phyloP scores from a whole-genome alignment of 2,329 filamentous ascomycete species.

The Apiospora phragmitis region DNA sequence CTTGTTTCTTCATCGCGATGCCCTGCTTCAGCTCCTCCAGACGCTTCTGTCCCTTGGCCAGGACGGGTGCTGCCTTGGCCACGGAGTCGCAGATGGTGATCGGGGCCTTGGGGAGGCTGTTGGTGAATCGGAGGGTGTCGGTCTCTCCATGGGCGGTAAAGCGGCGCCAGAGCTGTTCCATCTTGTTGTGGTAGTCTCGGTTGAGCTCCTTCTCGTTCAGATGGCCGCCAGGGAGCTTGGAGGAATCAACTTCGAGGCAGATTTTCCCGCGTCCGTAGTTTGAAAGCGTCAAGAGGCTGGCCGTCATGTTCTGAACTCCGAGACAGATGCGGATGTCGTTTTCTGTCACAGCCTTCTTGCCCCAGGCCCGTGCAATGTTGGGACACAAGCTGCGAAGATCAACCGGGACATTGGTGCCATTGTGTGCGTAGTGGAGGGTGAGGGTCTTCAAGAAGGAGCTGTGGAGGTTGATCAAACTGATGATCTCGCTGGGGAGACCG shows the following conservation, averaged over 20 bases:
- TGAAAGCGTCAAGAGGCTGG: slow-evolving; percentile 30
- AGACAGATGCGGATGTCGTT: slow-evolving; percentile 68
- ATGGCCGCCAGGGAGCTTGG: slow-evolving; percentile 33
- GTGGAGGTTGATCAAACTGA: slow-evolving; percentile 65
- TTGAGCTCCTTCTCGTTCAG: slow-evolving; percentile 55
- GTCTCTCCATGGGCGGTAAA: slow-evolving; percentile 28
- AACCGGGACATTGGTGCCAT: slow-evolving; percentile 61
- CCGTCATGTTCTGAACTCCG: slow-evolving; percentile 56
- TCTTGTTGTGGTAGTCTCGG: slow-evolving; percentile 52
- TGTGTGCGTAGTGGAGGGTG: slow-evolving; percentile 69
- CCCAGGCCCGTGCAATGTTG: slow-evolving; percentile 68
- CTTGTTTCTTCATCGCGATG: slow-evolving; percentile 53
- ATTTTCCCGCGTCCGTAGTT: slow-evolving; percentile 47
- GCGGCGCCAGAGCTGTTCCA: slow-evolving; percentile 46
- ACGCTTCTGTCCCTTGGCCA: slow-evolving; percentile 67
- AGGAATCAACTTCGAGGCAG: slow-evolving; percentile 57
- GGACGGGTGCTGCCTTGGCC: slow-evolving; percentile 54
- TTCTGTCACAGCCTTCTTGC: slow-evolving; percentile 65
- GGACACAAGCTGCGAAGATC: slow-evolving; percentile 63
- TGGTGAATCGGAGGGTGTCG: slow-evolving; percentile 50
- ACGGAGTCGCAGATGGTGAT: slow-evolving; percentile 54
- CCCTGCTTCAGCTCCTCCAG: slow-evolving; percentile 68
- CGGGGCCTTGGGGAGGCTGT: slow-evolving; percentile 54
- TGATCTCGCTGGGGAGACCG: slow-evolving; percentile 47
- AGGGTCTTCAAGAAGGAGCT: slow-evolving; percentile 68